These are phyloP conservation scores for Besnoitia besnoiti DNA, from an alignment of 169 alveolate genomes.

Conservation along the genomic window DNA sequence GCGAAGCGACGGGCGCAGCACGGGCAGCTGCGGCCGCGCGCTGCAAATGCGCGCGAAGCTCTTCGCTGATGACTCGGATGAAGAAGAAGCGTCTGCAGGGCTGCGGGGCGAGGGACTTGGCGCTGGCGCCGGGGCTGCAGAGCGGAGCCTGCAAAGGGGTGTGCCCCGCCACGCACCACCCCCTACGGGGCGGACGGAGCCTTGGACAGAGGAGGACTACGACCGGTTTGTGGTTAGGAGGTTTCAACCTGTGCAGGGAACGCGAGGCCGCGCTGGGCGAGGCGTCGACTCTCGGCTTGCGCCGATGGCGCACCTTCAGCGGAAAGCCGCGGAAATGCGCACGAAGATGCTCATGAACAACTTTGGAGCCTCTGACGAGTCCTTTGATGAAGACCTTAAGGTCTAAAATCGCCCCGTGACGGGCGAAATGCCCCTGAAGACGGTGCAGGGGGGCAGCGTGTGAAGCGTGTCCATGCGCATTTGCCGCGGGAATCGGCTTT, in stretches of 20 bases:
- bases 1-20: too few species aligned
- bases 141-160: background rate
- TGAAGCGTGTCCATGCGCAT: too few species aligned
- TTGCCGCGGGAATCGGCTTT: too few species aligned
- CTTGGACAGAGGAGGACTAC: slow-evolving; percentile 28
- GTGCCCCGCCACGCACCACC: too few species aligned
- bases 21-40: too few species aligned
- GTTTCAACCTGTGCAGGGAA: background rate
- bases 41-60: slow-evolving; percentile 30
- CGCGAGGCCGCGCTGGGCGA: background rate
- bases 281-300: background rate
- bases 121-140: too few species aligned
- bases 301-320: background rate
- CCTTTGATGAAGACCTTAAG: slow-evolving; percentile 13
- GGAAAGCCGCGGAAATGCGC: background rate
- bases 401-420: background rate
- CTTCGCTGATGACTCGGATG: background rate
- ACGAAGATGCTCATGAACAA: slow-evolving; percentile 32
- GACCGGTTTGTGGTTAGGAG: background rate
- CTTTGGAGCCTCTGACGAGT: slow-evolving; percentile 8
- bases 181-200: background rate
- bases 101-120: too few species aligned
- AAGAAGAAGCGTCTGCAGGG: background rate
- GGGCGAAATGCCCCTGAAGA: too few species aligned
- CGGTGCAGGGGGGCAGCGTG: too few species aligned